A percentile compares a stretch with the other conserved stretches of the same genome.
phyloP scores from a whole-genome alignment of 352 stramenopile genomes.

The Pythium biforme region DNA sequence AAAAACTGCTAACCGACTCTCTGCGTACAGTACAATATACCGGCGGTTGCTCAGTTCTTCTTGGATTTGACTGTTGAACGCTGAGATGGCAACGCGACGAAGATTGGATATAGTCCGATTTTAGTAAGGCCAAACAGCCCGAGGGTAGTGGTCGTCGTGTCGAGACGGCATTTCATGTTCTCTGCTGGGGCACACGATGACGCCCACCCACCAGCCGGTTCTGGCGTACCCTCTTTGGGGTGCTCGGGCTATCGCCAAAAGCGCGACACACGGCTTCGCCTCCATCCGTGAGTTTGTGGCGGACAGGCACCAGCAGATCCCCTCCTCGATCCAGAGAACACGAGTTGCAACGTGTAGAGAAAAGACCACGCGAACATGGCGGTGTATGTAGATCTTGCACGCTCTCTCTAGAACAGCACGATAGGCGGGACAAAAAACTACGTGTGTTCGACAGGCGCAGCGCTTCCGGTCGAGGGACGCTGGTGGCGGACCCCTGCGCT shows the following conservation, averaged over 20 bases:
- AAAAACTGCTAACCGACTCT: too few relatives aligned
- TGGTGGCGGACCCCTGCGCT: background rate
- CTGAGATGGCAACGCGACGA: background rate
- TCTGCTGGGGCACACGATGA: background rate
- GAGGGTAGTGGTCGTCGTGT: background rate
- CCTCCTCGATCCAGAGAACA: too few relatives aligned
- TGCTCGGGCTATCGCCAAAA: background rate
- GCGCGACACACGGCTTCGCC: background rate
- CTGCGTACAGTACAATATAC: too few relatives aligned
- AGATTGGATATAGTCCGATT: background rate
- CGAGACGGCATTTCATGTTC: background rate
- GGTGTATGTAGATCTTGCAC: too few relatives aligned
- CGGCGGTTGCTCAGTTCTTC: background rate
- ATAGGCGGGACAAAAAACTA: constrained; percentile 5
- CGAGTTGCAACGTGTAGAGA: too few relatives aligned
- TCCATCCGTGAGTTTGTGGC: background rate
- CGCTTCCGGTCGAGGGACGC: background rate
- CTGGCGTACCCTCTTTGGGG: background rate
- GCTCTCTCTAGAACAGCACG: background rate
- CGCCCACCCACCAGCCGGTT: background rate
- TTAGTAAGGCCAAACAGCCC: background rate
- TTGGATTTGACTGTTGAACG: background rate
- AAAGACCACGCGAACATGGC: background rate
- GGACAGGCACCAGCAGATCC: too few relatives aligned
- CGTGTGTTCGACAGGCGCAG: background rate